A percentile compares a stretch with the other conserved stretches of the same genome.
phyloP scores from a whole-genome alignment of 306 rosid species.

The Cicer cuneatum region DNA sequence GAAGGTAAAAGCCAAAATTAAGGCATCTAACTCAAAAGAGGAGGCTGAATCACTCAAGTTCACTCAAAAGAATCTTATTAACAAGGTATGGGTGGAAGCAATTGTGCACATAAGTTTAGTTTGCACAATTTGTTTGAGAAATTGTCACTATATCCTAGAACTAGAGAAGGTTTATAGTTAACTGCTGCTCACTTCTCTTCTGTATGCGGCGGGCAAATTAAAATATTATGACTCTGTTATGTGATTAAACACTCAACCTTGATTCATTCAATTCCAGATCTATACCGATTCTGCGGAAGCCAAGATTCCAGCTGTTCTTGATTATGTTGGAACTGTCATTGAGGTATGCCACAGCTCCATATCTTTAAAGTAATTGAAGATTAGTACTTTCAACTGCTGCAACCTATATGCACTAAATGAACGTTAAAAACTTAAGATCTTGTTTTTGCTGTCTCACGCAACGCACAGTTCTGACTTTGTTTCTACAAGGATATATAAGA shows the following conservation, averaged over 20 bases:
- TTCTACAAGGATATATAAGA: slow-evolving; percentile 22
- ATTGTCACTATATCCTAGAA: slow-evolving; percentile 10
- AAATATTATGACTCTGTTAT: slow-evolving; percentile 25
- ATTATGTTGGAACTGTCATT: slow-evolving; percentile 84
- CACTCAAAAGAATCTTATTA: slow-evolving; percentile 73
- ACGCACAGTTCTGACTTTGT: not conserved
- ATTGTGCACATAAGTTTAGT: slow-evolving; percentile 20
- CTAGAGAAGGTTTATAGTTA: slow-evolving; percentile 15
- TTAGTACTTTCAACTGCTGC: slow-evolving; percentile 36
- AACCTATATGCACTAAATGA: slow-evolving; percentile 18
- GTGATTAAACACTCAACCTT: slow-evolving; percentile 24
- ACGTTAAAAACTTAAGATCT: not conserved
- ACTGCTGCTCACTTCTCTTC: slow-evolving; percentile 26
- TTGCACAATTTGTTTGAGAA: slow-evolving; percentile 26
- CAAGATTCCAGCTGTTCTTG: slow-evolving; percentile 91
- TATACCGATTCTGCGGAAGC: slow-evolving; percentile 94
- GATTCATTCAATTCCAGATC: slow-evolving; percentile 61
- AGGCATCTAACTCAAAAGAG: slow-evolving; percentile 68
- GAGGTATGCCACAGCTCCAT: slow-evolving; percentile 63
- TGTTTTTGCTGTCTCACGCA: slow-evolving; percentile 38
- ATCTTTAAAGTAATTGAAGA: slow-evolving; percentile 27
- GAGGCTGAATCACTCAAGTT: slow-evolving; percentile 83
- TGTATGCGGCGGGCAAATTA: slow-evolving; percentile 6
- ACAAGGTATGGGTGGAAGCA: slow-evolving; percentile 64
- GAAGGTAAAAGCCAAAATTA: slow-evolving; percentile 74